phyloP scores from a whole-genome alignment of 2,329 filamentous ascomycete species.

The Scortechinia acanthostroma region DNA sequence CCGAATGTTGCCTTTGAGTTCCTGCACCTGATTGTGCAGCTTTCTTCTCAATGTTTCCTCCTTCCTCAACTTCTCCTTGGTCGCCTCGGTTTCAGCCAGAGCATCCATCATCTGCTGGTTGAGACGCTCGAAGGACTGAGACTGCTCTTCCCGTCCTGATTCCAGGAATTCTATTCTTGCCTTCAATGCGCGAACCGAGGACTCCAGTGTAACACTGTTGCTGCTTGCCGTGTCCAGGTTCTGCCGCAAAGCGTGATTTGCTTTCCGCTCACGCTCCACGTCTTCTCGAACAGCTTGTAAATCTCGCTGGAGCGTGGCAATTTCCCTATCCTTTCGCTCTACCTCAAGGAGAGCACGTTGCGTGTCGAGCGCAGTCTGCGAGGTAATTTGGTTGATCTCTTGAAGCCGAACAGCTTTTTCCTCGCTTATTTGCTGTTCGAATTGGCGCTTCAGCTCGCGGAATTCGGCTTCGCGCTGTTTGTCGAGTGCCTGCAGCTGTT shows the following conservation, averaged over 20 bases:
- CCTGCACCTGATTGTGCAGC: conserved; percentile 95
- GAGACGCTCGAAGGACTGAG: conserved; percentile 75
- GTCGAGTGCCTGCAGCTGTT: background rate
- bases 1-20: conserved; percentile 94
- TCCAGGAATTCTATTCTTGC: conserved; percentile 87
- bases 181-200: conserved; percentile 66
- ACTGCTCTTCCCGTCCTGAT: conserved; percentile 82
- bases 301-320: background rate
- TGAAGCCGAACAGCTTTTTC: background rate
- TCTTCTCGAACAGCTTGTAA: background rate
- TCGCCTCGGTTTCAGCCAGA: conserved; percentile 57
- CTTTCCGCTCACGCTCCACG: background rate
- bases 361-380: background rate
- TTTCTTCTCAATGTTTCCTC: conserved; percentile 87
- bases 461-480: background rate
- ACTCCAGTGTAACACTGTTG: conserved; percentile 59
- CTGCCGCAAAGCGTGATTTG: background rate
- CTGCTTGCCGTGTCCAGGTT: background rate
- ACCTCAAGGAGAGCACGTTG: background rate
- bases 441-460: background rate
- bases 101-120: conserved; percentile 76
- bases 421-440: background rate
- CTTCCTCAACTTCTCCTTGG: conserved; percentile 76
- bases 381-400: background rate
- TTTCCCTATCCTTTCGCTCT: background rate